Conservation (phyloP, 768 basidiomycete species). For the Epithele typhae region DNA sequence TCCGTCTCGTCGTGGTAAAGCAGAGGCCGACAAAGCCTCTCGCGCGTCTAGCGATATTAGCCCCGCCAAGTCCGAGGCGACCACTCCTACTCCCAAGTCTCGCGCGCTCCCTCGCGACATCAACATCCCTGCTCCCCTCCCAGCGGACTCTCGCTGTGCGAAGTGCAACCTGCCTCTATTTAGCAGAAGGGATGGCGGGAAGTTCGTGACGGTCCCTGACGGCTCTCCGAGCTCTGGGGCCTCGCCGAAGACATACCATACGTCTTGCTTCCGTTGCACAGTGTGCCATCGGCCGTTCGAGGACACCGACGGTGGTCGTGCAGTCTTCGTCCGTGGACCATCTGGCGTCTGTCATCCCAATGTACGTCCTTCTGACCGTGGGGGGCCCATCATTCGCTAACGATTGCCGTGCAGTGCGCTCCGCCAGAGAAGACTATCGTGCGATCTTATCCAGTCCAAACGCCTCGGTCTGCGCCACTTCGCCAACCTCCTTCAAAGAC, state of each 20-base stretch:
- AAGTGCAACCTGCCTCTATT: slow-evolving; percentile 60
- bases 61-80: slow-evolving; percentile 7
- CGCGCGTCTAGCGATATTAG: not conserved
- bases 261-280: slow-evolving; percentile 70
- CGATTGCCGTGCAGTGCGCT: slow-evolving; percentile 32
- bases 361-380: slow-evolving; percentile 31
- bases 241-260: slow-evolving; percentile 62
- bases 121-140: slow-evolving; percentile 29
- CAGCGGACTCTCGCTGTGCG: slow-evolving; percentile 47
- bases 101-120: slow-evolving; percentile 15
- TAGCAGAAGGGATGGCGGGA: slow-evolving; percentile 50
- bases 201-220: slow-evolving; percentile 70
- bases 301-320: slow-evolving; percentile 56
- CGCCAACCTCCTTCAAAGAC: slow-evolving; percentile 18
- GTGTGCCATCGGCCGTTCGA: slow-evolving; percentile 63
- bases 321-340: slow-evolving; percentile 64
- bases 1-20: slow-evolving; percentile 16
- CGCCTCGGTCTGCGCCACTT: slow-evolving; percentile 6
- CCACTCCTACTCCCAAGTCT: slow-evolving; percentile 26
- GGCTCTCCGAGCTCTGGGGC: slow-evolving; percentile 33
- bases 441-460: slow-evolving; percentile 20
- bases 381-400: not conserved
- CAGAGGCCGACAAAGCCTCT: slow-evolving; percentile 5
- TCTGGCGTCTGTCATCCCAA: slow-evolving; percentile 69
- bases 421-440: slow-evolving; percentile 40